Conservation (phyloP, 306 rosid species). For the Dicorynia guianensis region DNA sequence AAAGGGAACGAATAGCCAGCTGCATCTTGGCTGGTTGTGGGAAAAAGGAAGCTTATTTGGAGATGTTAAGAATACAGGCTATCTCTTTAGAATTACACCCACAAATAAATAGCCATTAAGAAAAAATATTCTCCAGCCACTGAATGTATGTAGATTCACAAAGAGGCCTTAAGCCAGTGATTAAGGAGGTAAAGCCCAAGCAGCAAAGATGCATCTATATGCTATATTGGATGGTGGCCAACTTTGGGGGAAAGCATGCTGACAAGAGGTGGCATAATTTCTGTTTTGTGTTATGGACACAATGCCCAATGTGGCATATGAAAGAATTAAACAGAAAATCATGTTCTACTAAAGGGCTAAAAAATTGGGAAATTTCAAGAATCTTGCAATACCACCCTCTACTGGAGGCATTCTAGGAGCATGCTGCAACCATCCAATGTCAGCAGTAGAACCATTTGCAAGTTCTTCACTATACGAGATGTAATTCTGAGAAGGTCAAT, state of each 20-base stretch:
- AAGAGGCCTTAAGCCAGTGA: background rate
- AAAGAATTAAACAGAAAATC: constrained; percentile 20
- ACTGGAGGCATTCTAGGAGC: constrained; percentile 73
- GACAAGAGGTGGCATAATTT: constrained; percentile 18
- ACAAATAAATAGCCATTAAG: too few relatives aligned
- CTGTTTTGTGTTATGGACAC: background rate
- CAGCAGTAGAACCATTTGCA: constrained; percentile 74
- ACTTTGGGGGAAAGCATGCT: background rate
- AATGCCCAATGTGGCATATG: constrained; percentile 1
- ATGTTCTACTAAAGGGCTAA: constrained; percentile 21
- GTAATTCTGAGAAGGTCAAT: constrained; percentile 53
- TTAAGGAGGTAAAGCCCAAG: background rate
- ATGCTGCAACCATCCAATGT: constrained; percentile 88
- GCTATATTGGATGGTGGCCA: background rate
- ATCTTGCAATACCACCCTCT: constrained; percentile 78
- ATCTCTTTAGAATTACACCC: background rate
- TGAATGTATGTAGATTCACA: background rate
- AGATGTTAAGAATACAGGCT: background rate
- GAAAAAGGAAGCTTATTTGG: background rate
- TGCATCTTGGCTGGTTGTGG: constrained; percentile 8
- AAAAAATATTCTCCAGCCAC: background rate
- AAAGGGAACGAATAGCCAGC: background rate
- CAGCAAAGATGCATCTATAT: background rate
- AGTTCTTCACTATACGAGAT: constrained; percentile 62
- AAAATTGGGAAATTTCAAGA: constrained; percentile 84